These are phyloP conservation scores for Raddia distichophylla DNA, from an alignment of 176 grass and related monocot species.

Conservation along the genomic window DNA sequence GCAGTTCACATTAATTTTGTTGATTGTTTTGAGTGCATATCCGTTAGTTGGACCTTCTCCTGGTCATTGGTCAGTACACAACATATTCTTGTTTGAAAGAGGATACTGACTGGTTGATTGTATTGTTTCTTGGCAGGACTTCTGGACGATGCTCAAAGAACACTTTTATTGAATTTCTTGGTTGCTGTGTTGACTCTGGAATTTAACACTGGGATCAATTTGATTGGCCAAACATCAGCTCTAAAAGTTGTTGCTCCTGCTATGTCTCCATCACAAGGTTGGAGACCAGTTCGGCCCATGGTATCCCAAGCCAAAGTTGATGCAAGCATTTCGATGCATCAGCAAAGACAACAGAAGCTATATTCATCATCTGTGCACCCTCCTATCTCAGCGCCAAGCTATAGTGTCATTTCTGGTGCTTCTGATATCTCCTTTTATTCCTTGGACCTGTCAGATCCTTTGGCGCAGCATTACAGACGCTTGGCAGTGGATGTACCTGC, in stretches of 20 bases:
- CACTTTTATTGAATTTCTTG: slow-evolving; percentile 41
- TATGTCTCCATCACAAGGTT: slow-evolving; percentile 52
- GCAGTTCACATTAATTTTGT: background rate
- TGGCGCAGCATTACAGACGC: slow-evolving; percentile 32
- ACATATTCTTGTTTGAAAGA: slow-evolving; percentile 16
- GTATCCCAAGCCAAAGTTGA: slow-evolving; percentile 38
- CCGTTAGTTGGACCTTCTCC: background rate
- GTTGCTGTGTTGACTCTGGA: slow-evolving; percentile 46
- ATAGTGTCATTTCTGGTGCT: slow-evolving; percentile 39
- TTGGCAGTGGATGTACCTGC: slow-evolving; percentile 47
- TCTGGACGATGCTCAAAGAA: slow-evolving; percentile 31
- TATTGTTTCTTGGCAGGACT: slow-evolving; percentile 53
- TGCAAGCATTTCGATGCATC: slow-evolving; percentile 32
- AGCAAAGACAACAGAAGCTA: slow-evolving; percentile 45
- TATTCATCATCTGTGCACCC: slow-evolving; percentile 42
- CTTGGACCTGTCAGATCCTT: slow-evolving; percentile 41
- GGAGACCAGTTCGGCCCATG: slow-evolving; percentile 51
- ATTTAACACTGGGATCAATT: slow-evolving; percentile 37
- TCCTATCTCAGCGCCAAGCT: slow-evolving; percentile 51
- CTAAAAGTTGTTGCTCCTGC: slow-evolving; percentile 44
- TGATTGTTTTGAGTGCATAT: slow-evolving; percentile 3
- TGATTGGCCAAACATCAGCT: slow-evolving; percentile 44
- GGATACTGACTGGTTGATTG: slow-evolving; percentile 20
- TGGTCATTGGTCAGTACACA: background rate
- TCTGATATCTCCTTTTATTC: slow-evolving; percentile 43